Base-by-base conservation (phyloP, 192 early-diverging fungal species). In the Mortierella alpina region DNA sequence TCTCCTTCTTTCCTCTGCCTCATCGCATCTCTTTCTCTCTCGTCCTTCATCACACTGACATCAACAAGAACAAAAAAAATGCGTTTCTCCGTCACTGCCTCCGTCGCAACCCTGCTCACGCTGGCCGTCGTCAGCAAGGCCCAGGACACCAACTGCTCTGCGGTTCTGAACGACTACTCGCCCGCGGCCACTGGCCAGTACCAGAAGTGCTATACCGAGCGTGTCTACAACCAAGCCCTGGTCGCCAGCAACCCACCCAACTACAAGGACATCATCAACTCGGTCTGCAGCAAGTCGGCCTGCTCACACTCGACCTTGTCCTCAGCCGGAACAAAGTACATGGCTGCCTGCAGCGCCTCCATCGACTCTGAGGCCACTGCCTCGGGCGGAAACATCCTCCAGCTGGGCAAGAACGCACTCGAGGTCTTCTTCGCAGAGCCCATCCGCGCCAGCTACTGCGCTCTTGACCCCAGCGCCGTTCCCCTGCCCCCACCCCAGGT, bases 171-270 rank as follows among this genome's bases (percentile, higher is more conserved):
- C 62, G 61, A 76, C 61, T 76, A 70, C 40, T 42, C 52, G 18
- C 66, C 54, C 10, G 14, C 22, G 12, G 7, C 22, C 45, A 40
- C 14, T 49, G 74, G 74, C 14, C 39, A 31, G 5, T 76, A 65
- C 74, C 53, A 66, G 63, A 76, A 76, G 67, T 76, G 74, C 67
- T 76, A 59, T 55, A 76, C 74, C 48, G 68, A 70, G 7, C 67
- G 59, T 53, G 67, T 76, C 48, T 76, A 76, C 62, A 76, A 67
- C 74, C 20, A 39, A 41, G 74, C 59, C 22, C 47, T 75, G 2
- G 66, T 76, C 61, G 55, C 39, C 17, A 50, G 67, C 42, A 23
- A 40, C 45, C 44, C 42, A 44, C 74, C 74, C 50, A 51, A 76
- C 67, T 76, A 65, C 55, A 63, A 54, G 41, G 54, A 68, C 10